Conservation (phyloP, 768 basidiomycete species). For the Agaricus sinodeliciosus region DNA sequence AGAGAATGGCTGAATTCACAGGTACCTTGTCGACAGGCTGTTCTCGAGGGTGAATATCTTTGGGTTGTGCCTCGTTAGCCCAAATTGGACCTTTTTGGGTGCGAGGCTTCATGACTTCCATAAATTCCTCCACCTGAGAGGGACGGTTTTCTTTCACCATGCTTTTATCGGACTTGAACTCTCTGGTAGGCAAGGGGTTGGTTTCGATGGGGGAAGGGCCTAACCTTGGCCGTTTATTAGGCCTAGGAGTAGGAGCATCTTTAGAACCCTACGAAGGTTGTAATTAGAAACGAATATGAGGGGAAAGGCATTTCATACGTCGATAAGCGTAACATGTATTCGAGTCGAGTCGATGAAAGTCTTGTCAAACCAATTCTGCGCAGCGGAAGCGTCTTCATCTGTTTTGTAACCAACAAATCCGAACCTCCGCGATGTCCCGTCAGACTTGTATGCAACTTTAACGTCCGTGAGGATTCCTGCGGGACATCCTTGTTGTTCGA, state of each 20-base stretch:
- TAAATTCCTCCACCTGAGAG: constrained; percentile 54
- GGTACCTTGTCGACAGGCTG: constrained; percentile 16
- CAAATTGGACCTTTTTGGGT: constrained; percentile 54
- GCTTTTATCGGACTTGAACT: constrained; percentile 7
- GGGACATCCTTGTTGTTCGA: constrained; percentile 54
- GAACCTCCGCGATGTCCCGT: constrained; percentile 81
- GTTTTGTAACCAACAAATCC: constrained; percentile 92
- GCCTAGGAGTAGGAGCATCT: constrained; percentile 59
- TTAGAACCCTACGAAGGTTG: constrained; percentile 48
- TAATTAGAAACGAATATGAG: not conserved
- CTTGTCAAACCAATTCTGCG: constrained; percentile 78
- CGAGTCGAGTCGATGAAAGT: constrained; percentile 79
- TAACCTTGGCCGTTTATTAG: constrained; percentile 62
- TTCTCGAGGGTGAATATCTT: constrained; percentile 10
- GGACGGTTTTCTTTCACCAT: constrained; percentile 23
- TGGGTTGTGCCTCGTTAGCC: constrained; percentile 42
- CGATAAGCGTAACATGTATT: constrained; percentile 68
- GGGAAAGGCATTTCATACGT: constrained; percentile 43
- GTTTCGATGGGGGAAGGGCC: constrained; percentile 23
- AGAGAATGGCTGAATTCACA: constrained; percentile 30
- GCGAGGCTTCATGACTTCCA: constrained; percentile 68
- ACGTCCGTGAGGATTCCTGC: constrained; percentile 77
- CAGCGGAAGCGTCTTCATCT: constrained; percentile 63
- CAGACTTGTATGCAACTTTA: constrained; percentile 67
- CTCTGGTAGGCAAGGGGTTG: constrained; percentile 5